Evolutionary conservation across 768 basidiomycete genomes (phyloP), one percentile per base, ranked within the genome.

Genomic region (Cyclocybe aegerita): DNA sequence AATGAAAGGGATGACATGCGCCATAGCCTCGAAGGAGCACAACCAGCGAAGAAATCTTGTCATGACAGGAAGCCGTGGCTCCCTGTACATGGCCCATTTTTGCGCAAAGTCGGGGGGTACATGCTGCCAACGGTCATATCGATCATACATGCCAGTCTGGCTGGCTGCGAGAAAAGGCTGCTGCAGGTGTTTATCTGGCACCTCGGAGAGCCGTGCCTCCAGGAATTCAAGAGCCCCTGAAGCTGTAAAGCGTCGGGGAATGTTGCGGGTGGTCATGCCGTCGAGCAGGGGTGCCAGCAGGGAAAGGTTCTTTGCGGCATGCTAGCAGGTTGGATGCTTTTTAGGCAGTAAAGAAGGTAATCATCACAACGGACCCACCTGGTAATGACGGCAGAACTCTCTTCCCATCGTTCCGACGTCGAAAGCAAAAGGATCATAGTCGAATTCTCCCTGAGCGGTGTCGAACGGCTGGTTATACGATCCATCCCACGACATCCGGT

Each of bases 281-380:
- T 67, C 66, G 1, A 69, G 39, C 11, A 67, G 49, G 4, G 66
- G 66, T 3, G 65, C 67, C 4, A 69, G 40, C 47, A 67, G 49
- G 1, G 65, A 65, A n/a, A 61, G 46, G 1, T 29, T 31, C 4
- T 39, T 49, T 0, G 56, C 57, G 9, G 58, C 32, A 49, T 61
- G 48, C 67, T 67, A 37, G 30, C 4, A 23, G 10, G 23, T 23
- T 23, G 1, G 23, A 23, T 23, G 2, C 23, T 5, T 10, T 47
- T 7, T n/a, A 43, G n/a, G 6, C 30, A 1, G 8, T 9, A 39
- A 34, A 16, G 11, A 39, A 32, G 34, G 33, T 39, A 50, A 23
- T 16, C 35, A 37, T 8, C 15, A 39, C n/a, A 15, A 17, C 48
- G 45, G 7, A 48, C 58, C 9, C 40, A 57, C 49, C 49, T 60